Evolutionary conservation across 352 stramenopile genomes (phyloP), one percentile per base, ranked within the genome.

Genomic region (Blastocystis sp.): DNA sequence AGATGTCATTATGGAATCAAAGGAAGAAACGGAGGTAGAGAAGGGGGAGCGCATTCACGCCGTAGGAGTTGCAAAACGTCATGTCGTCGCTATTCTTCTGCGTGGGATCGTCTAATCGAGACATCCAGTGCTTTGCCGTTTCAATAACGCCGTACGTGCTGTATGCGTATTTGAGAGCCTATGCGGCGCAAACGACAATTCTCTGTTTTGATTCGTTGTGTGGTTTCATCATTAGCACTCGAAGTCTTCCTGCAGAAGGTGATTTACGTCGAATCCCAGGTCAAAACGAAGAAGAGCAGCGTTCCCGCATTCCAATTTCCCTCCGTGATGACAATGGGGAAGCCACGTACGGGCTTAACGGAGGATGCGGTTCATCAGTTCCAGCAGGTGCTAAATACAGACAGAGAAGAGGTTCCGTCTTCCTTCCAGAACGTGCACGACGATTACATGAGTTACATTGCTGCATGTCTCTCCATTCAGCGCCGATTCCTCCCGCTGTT

Each of bases 91-190:
- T 81, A 24, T 81, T 63, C 41, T 81, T 66, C n/a, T 81, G 71
- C 62, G 10, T 81, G 4, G 41, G 71, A 4, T 63, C 21, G 4
- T 3, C 19, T 26, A 81, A 51, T 31, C 65, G 62, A 66, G 71
- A 81, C 66, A 39, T 81, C 0, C n/a, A 50, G 71, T 67, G 71
- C 33, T 81, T 81, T 63, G 45, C 50, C 29, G 55, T 81, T 50
- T 61, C 35, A 10, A 10, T 81, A 9, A 67, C 45, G 24, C 59
- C 71, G 1, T 81, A 66, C 24, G 13, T 81, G 50, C 50, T 81
- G 13, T 81, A 81, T 37, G 33, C n/a, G 21, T 81, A 81, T 81
- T 21, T 81, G 55, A 59, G 50, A 39, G 39, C 35, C 9, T 59
- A 61, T n/a, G 24, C 31, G 13, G 50, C 65, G 37, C 21, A 63